Evolutionary conservation across 139 green algal species (phyloP).

Genomic region (Monoraphidium neglectum): DNA sequence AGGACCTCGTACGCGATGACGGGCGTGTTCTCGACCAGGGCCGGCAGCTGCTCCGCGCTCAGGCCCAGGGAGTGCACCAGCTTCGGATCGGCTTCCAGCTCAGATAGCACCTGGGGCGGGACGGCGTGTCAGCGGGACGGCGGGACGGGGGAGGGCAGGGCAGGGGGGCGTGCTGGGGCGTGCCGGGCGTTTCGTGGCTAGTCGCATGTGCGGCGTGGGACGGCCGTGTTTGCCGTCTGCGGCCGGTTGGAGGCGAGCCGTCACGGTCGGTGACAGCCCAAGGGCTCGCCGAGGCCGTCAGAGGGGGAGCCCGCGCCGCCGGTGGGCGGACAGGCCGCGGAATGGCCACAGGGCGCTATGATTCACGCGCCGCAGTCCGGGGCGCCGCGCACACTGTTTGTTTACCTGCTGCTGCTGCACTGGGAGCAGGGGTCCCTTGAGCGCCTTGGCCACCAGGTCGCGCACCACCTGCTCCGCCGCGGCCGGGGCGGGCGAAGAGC

Average conservation of each 20-base stretch:
- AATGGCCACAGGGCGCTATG: too few species aligned
- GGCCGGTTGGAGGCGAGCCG: too few species aligned
- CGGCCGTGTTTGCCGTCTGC: too few species aligned
- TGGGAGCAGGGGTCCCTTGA: constrained; percentile 58
- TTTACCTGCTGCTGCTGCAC: constrained; percentile 55
- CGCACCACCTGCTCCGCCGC: constrained; percentile 25
- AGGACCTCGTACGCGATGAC: constrained; percentile 65
- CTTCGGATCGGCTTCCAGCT: constrained; percentile 46
- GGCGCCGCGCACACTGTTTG: too few species aligned
- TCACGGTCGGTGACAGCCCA: too few species aligned
- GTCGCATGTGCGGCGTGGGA: too few species aligned
- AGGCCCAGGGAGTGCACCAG: constrained; percentile 45
- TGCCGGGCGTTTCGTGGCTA: too few species aligned
- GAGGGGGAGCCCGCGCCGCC: too few species aligned
- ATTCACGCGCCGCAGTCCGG: too few species aligned
- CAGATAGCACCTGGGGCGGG: constrained; percentile 37
- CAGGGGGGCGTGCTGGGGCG: too few species aligned
- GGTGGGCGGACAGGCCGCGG: too few species aligned
- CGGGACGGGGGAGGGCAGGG: not conserved
- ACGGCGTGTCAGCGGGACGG: not conserved
- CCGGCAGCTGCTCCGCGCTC: constrained; percentile 43
- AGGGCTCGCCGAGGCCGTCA: too few species aligned
- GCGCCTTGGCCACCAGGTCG: constrained; percentile 52
- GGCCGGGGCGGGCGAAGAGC: not conserved
- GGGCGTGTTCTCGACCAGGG: constrained; percentile 77